Percentiles rank a stretch among this genome's conserved stretches.
Conservation (phyloP, 2,329 filamentous ascomycete genomes). For the Paecilomyces dactylethromorphus region DNA sequence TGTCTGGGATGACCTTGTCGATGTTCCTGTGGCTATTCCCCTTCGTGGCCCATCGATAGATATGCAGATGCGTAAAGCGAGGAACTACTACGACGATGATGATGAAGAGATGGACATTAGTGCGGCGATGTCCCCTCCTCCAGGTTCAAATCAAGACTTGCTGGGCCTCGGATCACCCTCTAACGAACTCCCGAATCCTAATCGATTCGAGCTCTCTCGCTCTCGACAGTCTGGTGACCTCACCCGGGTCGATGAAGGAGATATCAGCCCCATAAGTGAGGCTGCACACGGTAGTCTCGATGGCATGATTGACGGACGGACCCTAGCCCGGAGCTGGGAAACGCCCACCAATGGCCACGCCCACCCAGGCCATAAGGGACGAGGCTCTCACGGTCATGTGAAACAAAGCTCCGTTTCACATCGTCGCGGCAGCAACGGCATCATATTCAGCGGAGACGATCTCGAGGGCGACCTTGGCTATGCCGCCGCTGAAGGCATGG, state of each 20-base stretch:
- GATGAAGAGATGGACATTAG: constrained; percentile 94
- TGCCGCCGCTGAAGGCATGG: constrained; percentile 87
- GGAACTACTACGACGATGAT: constrained; percentile 42
- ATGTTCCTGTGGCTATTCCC: constrained; percentile 89
- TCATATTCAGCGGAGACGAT: constrained; percentile 62
- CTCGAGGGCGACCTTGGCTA: constrained; percentile 91
- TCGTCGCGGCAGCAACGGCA: constrained; percentile 32
- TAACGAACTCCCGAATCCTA: constrained; percentile 64
- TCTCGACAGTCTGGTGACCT: constrained; percentile 31
- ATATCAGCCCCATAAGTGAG: constrained; percentile 29
- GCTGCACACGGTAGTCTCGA: constrained; percentile 24
- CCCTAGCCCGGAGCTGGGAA: constrained; percentile 31
- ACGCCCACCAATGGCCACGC: constrained; percentile 11
- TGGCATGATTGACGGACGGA: constrained; percentile 21
- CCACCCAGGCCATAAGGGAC: neutral
- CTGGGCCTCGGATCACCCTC: constrained; percentile 55
- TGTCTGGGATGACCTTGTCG: constrained; percentile 96
- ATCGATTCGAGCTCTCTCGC: constrained; percentile 62
- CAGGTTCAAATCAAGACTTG: constrained; percentile 55
- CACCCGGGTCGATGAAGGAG: constrained; percentile 21
- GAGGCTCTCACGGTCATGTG: constrained; percentile 10
- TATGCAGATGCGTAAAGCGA: constrained; percentile 60
- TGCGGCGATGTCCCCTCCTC: constrained; percentile 55
- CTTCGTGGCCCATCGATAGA: constrained; percentile 82
- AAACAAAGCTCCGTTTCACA: constrained; percentile 35